Evolutionary conservation across 805 yeast genomes (phyloP).

Genomic region (Lipomyces sp.): DNA sequence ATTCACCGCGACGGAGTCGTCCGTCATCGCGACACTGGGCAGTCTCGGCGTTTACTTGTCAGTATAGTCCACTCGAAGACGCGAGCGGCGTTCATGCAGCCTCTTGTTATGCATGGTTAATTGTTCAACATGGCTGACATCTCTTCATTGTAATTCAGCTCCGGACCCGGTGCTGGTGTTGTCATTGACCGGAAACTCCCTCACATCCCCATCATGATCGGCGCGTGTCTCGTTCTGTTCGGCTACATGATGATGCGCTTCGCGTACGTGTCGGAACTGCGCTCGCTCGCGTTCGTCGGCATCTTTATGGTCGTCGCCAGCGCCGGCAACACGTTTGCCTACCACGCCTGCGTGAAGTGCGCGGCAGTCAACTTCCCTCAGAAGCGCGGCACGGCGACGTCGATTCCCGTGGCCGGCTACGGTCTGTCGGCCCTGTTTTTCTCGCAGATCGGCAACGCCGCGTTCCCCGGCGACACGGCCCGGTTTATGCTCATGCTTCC

Average conservation of each 20-base stretch:
- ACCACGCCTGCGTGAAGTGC: conserved; percentile 65
- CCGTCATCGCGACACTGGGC: conserved; percentile 64
- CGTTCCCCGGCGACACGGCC: conserved; percentile 58
- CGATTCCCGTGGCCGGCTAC: conserved; percentile 69
- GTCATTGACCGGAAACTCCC: conserved; percentile 65
- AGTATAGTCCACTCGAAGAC: conserved; percentile 5
- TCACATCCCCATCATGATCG: conserved; percentile 49
- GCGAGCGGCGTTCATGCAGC: too few relatives aligned
- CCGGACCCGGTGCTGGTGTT: conserved; percentile 67
- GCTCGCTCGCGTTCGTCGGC: conserved; percentile 43
- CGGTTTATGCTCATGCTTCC: conserved; percentile 40
- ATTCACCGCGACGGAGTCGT: conserved; percentile 60
- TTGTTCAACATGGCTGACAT: too few relatives aligned
- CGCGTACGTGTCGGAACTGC: conserved; percentile 46
- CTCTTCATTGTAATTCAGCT: too few relatives aligned
- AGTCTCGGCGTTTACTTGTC: conserved; percentile 57
- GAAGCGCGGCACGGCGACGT: conserved; percentile 68
- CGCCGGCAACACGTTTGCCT: conserved; percentile 63
- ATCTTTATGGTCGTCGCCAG: conserved; percentile 57
- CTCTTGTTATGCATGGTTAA: too few relatives aligned
- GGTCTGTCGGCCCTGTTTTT: conserved; percentile 71
- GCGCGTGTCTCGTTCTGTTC: conserved; percentile 40
- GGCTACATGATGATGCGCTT: conserved; percentile 58
- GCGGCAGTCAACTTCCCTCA: conserved; percentile 68
- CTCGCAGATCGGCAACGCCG: conserved; percentile 52